A percentile compares a stretch with the other conserved stretches of the same genome.
phyloP scores from a whole-genome alignment of 352 stramenopile species.

The Phytopythium boreale region DNA sequence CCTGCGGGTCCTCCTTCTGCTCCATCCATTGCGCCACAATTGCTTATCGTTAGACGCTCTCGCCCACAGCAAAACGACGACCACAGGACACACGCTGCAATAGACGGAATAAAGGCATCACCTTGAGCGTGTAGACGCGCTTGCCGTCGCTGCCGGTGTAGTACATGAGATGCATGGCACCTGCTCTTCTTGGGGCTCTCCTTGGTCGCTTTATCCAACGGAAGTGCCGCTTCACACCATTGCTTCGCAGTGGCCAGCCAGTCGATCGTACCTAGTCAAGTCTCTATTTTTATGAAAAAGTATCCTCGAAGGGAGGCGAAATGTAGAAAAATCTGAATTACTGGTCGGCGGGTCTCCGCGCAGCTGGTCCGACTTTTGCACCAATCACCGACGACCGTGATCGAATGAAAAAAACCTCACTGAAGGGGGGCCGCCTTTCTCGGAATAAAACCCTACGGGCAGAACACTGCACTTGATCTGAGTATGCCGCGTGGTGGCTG shows the following conservation, averaged over 20 bases:
- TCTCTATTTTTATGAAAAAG: slow-evolving; percentile 10
- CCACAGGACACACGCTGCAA: neutral
- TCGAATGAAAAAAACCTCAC: slow-evolving; percentile 35
- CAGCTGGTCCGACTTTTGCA: slow-evolving; percentile 8
- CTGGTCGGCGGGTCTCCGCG: slow-evolving; percentile 14
- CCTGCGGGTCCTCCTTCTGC: slow-evolving; percentile 93
- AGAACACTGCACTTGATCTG: slow-evolving; percentile 18
- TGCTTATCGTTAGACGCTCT: neutral
- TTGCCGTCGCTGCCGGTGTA: slow-evolving; percentile 96
- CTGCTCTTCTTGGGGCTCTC: slow-evolving; percentile 3
- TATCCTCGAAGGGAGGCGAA: neutral
- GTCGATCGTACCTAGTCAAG: slow-evolving; percentile 2
- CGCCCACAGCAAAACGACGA: neutral
- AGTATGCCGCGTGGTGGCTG: slow-evolving; percentile 26
- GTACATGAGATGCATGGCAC: slow-evolving; percentile 99
- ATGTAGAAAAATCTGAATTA: slow-evolving; percentile 22
- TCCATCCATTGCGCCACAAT: neutral
- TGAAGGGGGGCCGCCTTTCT: neutral
- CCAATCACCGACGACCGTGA: slow-evolving; percentile 11
- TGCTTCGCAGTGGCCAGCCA: neutral
- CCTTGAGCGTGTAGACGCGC: slow-evolving; percentile 99
- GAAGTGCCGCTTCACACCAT: neutral
- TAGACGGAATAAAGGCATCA: slow-evolving; percentile 23
- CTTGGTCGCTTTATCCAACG: slow-evolving; percentile 1
- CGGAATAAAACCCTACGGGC: slow-evolving; percentile 3